These are phyloP conservation scores for Uronychia setigera DNA, from an alignment of 73 alveolate genomes.

Conservation along the genomic window DNA sequence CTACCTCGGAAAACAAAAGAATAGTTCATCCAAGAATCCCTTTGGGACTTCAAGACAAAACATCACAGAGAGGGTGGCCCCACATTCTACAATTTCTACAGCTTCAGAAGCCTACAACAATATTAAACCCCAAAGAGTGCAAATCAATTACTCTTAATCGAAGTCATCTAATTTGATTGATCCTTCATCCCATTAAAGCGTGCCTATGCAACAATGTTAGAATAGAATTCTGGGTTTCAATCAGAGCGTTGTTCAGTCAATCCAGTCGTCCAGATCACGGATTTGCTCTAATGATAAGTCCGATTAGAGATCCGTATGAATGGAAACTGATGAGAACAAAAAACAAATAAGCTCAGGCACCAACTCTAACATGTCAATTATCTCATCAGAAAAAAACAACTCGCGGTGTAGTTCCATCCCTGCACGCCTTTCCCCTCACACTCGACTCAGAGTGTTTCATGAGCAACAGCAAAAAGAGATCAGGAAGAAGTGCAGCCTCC, in stretches of 20 bases:
- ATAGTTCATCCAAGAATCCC: background rate
- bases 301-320: background rate
- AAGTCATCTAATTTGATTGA: background rate
- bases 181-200: background rate
- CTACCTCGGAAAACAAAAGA: background rate
- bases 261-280: too few relatives aligned
- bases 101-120: background rate
- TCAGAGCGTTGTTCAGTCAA: too few relatives aligned
- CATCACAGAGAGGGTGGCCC: background rate
- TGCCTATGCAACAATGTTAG: background rate
- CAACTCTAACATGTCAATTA: background rate
- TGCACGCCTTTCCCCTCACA: background rate
- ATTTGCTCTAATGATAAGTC: background rate
- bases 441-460: background rate
- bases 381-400: background rate
- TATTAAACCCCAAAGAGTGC: background rate
- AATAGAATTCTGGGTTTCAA: too few relatives aligned
- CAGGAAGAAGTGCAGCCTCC: background rate
- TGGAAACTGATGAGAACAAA: background rate
- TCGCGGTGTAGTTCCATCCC: background rate
- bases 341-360: background rate
- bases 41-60: background rate
- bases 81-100: background rate
- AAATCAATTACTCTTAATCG: background rate
- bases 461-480: background rate